phyloP scores from a whole-genome alignment of 306 rosid genomes.

The Benincasa hispida region DNA sequence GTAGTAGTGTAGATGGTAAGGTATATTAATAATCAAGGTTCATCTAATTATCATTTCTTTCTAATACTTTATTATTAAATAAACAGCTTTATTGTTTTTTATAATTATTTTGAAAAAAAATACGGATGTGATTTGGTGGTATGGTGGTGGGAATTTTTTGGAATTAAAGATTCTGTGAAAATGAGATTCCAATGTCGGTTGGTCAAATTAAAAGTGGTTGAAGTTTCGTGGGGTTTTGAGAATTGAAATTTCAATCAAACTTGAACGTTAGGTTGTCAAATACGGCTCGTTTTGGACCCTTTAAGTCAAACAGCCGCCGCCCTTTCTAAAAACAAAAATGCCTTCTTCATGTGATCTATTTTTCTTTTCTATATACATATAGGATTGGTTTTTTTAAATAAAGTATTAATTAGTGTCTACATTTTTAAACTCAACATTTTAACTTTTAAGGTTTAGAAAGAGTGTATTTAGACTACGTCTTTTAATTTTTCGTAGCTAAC shows the following conservation, averaged over 20 bases:
- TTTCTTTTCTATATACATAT: no score
- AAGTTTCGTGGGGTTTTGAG: not conserved
- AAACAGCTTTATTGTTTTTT: no score
- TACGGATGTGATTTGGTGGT: not conserved
- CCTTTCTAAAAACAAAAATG: not conserved
- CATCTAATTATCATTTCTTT: not conserved
- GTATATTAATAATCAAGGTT: no score
- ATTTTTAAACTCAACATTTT: no score
- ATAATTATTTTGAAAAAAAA: no score
- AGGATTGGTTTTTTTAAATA: no score
- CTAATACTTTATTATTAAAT: not conserved
- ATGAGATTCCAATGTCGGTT: not conserved
- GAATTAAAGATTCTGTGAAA: not conserved
- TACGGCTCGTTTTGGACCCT: not conserved
- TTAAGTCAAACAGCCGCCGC: not conserved
- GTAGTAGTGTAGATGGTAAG: no score
- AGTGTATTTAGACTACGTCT: no score
- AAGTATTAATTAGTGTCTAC: no score
- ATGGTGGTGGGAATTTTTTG: not conserved
- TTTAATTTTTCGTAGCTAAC: no score
- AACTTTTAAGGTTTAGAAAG: no score
- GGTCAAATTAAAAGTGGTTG: not conserved
- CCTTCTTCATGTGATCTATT: no score
- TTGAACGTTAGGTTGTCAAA: not conserved
- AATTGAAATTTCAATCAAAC: not conserved